Percentiles rank a stretch among this genome's conserved stretches.
Conservation (phyloP, 2,329 filamentous ascomycete genomes). For the Penicillium brevicompactum region DNA sequence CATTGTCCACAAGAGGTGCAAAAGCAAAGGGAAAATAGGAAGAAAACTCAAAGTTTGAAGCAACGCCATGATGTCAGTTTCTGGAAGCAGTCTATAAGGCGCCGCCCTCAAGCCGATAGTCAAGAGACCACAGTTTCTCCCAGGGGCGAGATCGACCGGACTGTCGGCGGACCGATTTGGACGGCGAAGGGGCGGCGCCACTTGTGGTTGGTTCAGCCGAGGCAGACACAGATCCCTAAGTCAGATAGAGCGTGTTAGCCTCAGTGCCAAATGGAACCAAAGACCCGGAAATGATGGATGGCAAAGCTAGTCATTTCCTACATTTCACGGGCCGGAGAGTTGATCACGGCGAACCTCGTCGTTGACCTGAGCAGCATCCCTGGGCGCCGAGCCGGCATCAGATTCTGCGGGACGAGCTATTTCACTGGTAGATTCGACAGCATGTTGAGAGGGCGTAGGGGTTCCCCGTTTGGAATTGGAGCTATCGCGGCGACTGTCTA, state of each 20-base stretch:
- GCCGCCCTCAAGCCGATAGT: constrained; percentile 41
- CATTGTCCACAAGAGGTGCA: not conserved
- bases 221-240: not conserved
- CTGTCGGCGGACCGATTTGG: constrained; percentile 27
- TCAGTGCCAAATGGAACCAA: not conserved
- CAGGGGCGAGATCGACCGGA: constrained; percentile 36
- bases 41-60: constrained; percentile 1
- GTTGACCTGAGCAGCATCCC: constrained; percentile 45
- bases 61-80: not conserved
- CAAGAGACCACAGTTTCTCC: constrained; percentile 48
- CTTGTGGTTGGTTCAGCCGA: constrained; percentile 3
- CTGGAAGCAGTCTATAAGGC: constrained; percentile 12
- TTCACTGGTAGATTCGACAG: constrained; percentile 39
- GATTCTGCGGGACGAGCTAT: constrained; percentile 38
- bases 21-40: not conserved
- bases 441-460: constrained; percentile 31
- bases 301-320: constrained; percentile 16
- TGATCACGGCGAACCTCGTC: constrained; percentile 54
- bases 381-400: constrained; percentile 35
- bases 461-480: constrained; percentile 76
- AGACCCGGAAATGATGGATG: constrained; percentile 26
- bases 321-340: constrained; percentile 46
- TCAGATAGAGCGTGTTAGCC: not conserved
- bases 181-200: constrained; percentile 24
- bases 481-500: constrained; percentile 89